Conservation (phyloP, 2,329 filamentous ascomycete species). For the Camillea tinctor region DNA sequence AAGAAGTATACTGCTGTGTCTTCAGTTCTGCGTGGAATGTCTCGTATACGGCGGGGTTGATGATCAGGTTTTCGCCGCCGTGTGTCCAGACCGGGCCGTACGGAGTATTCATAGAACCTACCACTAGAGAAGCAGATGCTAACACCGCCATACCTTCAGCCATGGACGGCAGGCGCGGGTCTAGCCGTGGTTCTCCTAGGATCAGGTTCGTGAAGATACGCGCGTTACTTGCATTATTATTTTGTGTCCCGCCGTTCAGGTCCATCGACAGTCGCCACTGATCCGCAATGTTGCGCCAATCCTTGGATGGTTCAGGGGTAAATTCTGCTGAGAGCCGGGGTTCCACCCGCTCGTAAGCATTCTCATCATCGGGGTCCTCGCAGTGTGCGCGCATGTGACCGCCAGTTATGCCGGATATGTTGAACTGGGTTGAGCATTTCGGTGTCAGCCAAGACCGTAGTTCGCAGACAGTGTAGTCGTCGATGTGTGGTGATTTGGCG, state of each 20-base stretch:
- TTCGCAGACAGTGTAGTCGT: slow-evolving; percentile 65
- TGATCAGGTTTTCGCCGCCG: slow-evolving; percentile 26
- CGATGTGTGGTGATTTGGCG: slow-evolving; percentile 42
- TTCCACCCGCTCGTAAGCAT: slow-evolving; percentile 52
- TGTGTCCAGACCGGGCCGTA: slow-evolving; percentile 59
- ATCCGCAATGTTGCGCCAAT: slow-evolving; percentile 56
- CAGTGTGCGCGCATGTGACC: slow-evolving; percentile 62
- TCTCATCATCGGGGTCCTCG: slow-evolving; percentile 50
- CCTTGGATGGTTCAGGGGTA: slow-evolving; percentile 34
- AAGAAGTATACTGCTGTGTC: slow-evolving; percentile 69
- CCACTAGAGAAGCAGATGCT: slow-evolving; percentile 63
- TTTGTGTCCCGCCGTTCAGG: slow-evolving; percentile 53
- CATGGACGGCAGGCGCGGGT: slow-evolving; percentile 60
- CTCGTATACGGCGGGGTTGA: slow-evolving; percentile 50
- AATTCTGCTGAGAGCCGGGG: slow-evolving; percentile 29
- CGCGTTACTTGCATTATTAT: slow-evolving; percentile 58
- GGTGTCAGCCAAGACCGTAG: slow-evolving; percentile 63
- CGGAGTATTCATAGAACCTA: slow-evolving; percentile 56
- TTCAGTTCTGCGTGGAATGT: slow-evolving; percentile 63
- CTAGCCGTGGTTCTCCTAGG: slow-evolving; percentile 41
- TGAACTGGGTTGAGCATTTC: slow-evolving; percentile 64
- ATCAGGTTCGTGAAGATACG: slow-evolving; percentile 58
- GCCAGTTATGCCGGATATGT: slow-evolving; percentile 55
- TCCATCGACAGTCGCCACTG: slow-evolving; percentile 56
- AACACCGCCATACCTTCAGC: slow-evolving; percentile 73